Percentiles rank a stretch among this genome's conserved stretches.
Evolutionary conservation across 1,284 basidiomycete genomes (phyloP).

Genomic region (Filobasidium uniguttulatum): DNA sequence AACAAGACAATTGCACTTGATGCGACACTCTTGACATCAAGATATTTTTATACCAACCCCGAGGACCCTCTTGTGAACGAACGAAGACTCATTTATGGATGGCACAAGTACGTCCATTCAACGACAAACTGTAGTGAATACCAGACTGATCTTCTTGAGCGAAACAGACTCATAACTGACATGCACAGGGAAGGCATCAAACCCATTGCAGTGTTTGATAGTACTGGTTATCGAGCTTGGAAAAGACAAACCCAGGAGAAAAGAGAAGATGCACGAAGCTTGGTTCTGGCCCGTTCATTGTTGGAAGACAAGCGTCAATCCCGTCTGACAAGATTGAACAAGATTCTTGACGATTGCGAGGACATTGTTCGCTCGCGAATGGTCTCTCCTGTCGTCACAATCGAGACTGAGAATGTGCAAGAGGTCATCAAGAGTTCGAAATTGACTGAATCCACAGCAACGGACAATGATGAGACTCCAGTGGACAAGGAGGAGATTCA

Average conservation of each 20-base stretch:
- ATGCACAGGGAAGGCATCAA: slow-evolving; percentile 26
- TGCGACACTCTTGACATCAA: slow-evolving; percentile 32
- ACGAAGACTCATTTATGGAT: slow-evolving; percentile 27
- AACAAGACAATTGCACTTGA: slow-evolving; percentile 34
- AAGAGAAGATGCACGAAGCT: slow-evolving; percentile 16
- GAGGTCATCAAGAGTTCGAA: too few relatives aligned
- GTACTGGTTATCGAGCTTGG: slow-evolving; percentile 31
- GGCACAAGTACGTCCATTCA: slow-evolving; percentile 28
- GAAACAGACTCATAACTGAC: slow-evolving; percentile 24
- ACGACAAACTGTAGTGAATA: too few relatives aligned
- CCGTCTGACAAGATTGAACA: slow-evolving; percentile 15
- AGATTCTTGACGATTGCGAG: slow-evolving; percentile 11
- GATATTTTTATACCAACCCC: slow-evolving; percentile 29
- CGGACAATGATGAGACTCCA: too few relatives aligned
- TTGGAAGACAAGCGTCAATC: slow-evolving; percentile 24
- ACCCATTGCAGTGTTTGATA: slow-evolving; percentile 34
- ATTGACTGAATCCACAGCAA: too few relatives aligned
- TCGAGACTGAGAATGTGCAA: too few relatives aligned
- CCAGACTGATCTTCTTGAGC: background rate
- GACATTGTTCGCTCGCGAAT: background rate
- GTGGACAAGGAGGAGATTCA: too few relatives aligned
- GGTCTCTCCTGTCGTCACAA: background rate
- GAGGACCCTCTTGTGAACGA: slow-evolving; percentile 18
- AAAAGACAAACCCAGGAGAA: slow-evolving; percentile 29
- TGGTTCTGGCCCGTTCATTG: slow-evolving; percentile 21